These are phyloP conservation scores for Apostasia ramifera DNA, from an alignment of 106 monocot species.

Conservation along the genomic window DNA sequence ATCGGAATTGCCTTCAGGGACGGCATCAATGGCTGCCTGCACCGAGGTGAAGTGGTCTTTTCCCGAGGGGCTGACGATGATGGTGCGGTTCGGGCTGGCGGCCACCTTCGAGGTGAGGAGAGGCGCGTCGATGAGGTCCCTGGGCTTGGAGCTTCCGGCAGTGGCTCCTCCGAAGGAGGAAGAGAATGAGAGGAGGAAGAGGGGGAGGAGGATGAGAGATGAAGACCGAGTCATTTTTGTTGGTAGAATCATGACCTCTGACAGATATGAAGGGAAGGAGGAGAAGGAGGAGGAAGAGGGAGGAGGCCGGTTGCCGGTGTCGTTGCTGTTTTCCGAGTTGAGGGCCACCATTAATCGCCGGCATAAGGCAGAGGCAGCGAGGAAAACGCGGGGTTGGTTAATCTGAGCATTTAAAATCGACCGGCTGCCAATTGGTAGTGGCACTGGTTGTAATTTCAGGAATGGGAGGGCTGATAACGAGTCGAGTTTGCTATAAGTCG, in stretches of 20 bases:
- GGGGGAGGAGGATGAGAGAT: neutral
- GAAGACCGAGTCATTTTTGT: neutral
- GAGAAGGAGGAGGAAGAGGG: slow-evolving; percentile 9
- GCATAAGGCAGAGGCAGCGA: neutral
- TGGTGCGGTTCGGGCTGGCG: slow-evolving; percentile 11
- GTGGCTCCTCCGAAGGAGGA: neutral
- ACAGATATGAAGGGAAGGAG: neutral
- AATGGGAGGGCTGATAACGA: no score
- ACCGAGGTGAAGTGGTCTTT: slow-evolving; percentile 46
- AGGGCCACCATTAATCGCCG: neutral
- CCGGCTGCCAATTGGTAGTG: no score
- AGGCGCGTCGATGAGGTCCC: slow-evolving; percentile 12
- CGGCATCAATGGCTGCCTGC: slow-evolving; percentile 65
- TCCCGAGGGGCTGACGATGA: slow-evolving; percentile 10
- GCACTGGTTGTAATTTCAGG: no score
- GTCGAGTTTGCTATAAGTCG: no score
- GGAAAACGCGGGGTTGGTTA: slow-evolving; percentile 1
- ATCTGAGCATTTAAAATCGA: no score
- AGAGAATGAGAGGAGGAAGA: neutral
- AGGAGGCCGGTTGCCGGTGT: neutral
- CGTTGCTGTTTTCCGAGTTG: neutral
- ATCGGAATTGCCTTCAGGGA: slow-evolving; percentile 60
- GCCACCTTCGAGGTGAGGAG: slow-evolving; percentile 8
- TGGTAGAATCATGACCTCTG: neutral
- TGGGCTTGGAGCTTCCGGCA: neutral